These are phyloP conservation scores for Salinomyces thailandicus DNA, from an alignment of 2,329 filamentous ascomycete genomes.

Conservation along the genomic window DNA sequence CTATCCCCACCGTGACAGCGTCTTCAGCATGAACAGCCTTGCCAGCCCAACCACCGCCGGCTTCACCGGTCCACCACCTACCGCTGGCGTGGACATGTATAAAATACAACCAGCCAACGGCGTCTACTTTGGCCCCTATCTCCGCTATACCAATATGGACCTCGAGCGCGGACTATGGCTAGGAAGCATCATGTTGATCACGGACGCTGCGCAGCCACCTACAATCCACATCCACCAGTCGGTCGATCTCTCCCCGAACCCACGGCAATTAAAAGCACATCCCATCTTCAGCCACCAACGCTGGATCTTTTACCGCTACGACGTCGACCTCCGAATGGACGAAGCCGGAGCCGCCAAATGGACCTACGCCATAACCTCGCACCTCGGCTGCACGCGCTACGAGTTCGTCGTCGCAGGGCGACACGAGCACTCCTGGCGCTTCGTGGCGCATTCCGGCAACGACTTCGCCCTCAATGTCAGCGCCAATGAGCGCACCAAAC, in stretches of 20 bases:
- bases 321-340: conserved; percentile 80
- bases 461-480: conserved; percentile 86
- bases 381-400: conserved; percentile 93
- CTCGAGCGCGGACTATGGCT: conserved; percentile 82
- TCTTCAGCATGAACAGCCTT: conserved; percentile 67
- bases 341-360: conserved; percentile 69
- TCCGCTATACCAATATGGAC: conserved; percentile 96
- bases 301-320: conserved; percentile 94
- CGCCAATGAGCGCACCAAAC: conserved; percentile 69
- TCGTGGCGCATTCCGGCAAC: conserved; percentile 91
- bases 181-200: conserved; percentile 86
- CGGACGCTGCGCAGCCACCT: conserved; percentile 77
- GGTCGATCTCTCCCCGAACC: conserved; percentile 82
- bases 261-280: conserved; percentile 66
- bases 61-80: conserved; percentile 81
- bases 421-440: conserved; percentile 85
- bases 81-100: conserved; percentile 85
- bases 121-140: conserved; percentile 94
- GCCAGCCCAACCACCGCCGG: conserved; percentile 67
- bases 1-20: conserved; percentile 62
- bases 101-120: conserved; percentile 88
- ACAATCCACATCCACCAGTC: conserved; percentile 94
- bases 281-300: conserved; percentile 81
- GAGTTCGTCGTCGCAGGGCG: conserved; percentile 91
- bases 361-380: conserved; percentile 97